Evolutionary conservation across 1,284 basidiomycete species (phyloP), one percentile per base, ranked within the genome.

Genomic region (Megacollybia platyphylla): DNA sequence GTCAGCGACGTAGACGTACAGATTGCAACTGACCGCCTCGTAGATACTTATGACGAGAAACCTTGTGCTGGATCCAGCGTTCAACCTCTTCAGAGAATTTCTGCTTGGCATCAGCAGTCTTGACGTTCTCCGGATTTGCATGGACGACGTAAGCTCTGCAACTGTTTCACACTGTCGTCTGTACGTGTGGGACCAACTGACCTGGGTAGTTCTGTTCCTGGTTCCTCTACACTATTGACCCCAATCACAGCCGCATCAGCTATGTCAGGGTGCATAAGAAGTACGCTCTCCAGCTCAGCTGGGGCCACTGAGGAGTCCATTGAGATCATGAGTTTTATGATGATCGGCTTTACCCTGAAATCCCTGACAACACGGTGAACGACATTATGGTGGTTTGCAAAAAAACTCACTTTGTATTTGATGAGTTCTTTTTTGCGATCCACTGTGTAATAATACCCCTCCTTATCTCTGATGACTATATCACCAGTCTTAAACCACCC

Each of bases 401-500:
- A 45, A 20, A 46, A 20, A 46, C 59, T 7, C 4, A 11, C 31
- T 64, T 83, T 84, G 60, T 89, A 89, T 57, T 90, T 89, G 63
- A 91, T 86, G 28, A 90, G 60, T 55, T 90, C 87, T 52, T 90
- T 90, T 49, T 76, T 69, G 36, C 83, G 59, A 52, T 86, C 82
- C 1, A 85, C 73, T 41, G 85, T 76, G 39, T 63, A 70, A 49
- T 71, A 79, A 49, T 62, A 79, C 0, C 85, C 87, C 1, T 87
- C 75, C 2, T 57, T 49, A 49, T 86, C 81, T 7, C 71, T 57
- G 8, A 70, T 58, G 0, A 71, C 78, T 37, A 89, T 71, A 57
- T 91, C 87, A 1, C 87, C 87, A 0, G 86, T 91, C 66, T 84
- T 87, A 67, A 88, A 83, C 84, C 84, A 92, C 2, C 74, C 71